Percentiles rank a stretch among this genome's conserved stretches.
Evolutionary conservation across 179 eudicot genomes (phyloP).

Genomic region (Silene vulgaris): DNA sequence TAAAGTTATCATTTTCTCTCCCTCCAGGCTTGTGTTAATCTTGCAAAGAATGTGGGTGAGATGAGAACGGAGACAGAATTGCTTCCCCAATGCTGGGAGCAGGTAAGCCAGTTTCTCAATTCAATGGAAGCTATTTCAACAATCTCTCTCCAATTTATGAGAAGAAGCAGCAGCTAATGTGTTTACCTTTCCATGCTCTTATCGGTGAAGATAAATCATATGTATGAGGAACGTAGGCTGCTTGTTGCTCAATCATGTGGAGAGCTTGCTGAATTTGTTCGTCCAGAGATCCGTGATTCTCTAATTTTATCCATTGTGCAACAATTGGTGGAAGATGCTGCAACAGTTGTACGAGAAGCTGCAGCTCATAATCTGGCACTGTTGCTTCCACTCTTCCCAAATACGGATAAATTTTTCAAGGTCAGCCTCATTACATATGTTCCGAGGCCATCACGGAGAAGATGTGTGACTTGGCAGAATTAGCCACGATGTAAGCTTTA

Average conservation of each 20-base stretch:
- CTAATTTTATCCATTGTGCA: conserved; percentile 94
- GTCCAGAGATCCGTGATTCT: conserved; percentile 99
- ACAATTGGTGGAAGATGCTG: conserved; percentile 95
- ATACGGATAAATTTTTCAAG: conserved; percentile 98
- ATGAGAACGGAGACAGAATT: conserved; percentile 98
- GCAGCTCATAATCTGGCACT: conserved; percentile 96
- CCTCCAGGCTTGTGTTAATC: conserved; percentile 86
- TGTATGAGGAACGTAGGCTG: conserved; percentile 94
- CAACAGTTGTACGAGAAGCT: conserved; percentile 97
- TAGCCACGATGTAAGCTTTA: conserved; percentile 95
- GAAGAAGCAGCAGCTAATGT: background rate
- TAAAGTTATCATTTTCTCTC: conserved; percentile 14
- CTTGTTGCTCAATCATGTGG: conserved; percentile 99
- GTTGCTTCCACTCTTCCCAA: conserved; percentile 97
- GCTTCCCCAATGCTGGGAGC: conserved; percentile 99
- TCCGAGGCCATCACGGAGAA: conserved; percentile 99
- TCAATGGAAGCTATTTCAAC: background rate
- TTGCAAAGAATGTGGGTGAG: conserved; percentile 92
- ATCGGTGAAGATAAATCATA: conserved; percentile 79
- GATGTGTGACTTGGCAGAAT: conserved; percentile 95
- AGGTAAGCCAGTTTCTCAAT: conserved; percentile 43
- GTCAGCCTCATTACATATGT: conserved; percentile 99
- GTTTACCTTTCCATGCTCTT: conserved; percentile 14
- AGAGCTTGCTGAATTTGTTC: conserved; percentile 92
- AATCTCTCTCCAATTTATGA: conserved; percentile 10